These are phyloP conservation scores for Lignosus rhinocerotis DNA, from an alignment of 1,284 basidiomycete species.

Conservation along the genomic window DNA sequence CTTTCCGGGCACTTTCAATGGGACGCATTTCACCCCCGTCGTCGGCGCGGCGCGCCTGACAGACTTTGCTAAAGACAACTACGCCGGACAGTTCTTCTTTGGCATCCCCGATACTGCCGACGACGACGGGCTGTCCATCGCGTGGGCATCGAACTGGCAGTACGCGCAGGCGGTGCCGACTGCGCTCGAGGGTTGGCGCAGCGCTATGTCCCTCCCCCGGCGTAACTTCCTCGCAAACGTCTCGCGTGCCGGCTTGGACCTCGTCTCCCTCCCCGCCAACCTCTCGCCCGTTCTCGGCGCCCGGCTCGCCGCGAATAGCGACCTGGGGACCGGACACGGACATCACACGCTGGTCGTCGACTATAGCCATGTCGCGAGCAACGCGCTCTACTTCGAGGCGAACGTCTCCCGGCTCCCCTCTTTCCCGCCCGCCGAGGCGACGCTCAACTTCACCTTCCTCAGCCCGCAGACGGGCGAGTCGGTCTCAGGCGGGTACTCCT, in stretches of 20 bases:
- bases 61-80: slow-evolving; percentile 23
- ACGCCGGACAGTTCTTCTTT: slow-evolving; percentile 22
- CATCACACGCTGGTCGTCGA: slow-evolving; percentile 1
- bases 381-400: slow-evolving; percentile 15
- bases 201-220: slow-evolving; percentile 18
- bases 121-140: slow-evolving; percentile 15
- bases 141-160: slow-evolving; percentile 19
- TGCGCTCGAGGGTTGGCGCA: slow-evolving; percentile 19
- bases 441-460: slow-evolving; percentile 12
- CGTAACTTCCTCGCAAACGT: slow-evolving; percentile 11
- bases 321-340: neutral
- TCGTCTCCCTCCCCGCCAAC: slow-evolving; percentile 13
- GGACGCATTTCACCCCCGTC: slow-evolving; percentile 15
- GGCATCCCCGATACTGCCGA: slow-evolving; percentile 6
- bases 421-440: neutral
- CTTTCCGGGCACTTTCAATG: slow-evolving; percentile 20
- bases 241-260: slow-evolving; percentile 11
- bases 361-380: slow-evolving; percentile 9
- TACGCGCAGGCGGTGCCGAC: slow-evolving; percentile 16
- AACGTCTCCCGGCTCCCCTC: slow-evolving; percentile 3
- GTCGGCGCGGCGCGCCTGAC: slow-evolving; percentile 11
- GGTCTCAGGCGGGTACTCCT: slow-evolving; percentile 11
- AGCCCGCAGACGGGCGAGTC: slow-evolving; percentile 16
- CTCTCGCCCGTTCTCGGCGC: slow-evolving; percentile 9
- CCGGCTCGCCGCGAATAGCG: slow-evolving; percentile 2